Percentiles rank a stretch among this genome's conserved stretches.
These are phyloP conservation scores for Casaregolazyma suthepensis DNA, from an alignment of 1,139 yeast genomes.

Conservation along the genomic window DNA sequence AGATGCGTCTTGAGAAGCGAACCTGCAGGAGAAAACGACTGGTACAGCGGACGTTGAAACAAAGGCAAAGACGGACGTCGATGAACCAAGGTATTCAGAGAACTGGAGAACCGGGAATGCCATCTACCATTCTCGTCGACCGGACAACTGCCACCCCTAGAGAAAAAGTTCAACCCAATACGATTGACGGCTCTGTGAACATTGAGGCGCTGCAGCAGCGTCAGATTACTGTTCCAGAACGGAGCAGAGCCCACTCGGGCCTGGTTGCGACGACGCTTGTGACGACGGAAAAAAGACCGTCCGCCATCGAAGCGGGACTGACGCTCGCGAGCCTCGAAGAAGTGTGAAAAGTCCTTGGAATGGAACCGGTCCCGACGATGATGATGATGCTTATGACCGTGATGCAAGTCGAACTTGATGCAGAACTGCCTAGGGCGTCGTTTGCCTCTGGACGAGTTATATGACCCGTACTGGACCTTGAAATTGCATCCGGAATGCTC, in stretches of 20 bases:
- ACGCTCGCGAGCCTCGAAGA: background rate
- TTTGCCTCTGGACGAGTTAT: background rate
- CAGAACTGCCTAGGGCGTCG: background rate
- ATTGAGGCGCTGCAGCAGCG: background rate
- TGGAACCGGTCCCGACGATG: background rate
- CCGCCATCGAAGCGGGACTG: background rate
- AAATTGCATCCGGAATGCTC: background rate
- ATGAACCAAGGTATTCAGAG: background rate
- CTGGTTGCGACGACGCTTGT: background rate
- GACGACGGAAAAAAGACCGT: background rate
- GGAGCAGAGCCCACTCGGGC: background rate
- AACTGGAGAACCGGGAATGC: background rate
- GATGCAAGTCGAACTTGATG: background rate
- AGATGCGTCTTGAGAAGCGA: background rate
- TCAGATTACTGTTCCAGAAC: constrained; percentile 7
- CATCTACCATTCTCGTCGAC: background rate
- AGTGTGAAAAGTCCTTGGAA: background rate
- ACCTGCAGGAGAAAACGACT: background rate
- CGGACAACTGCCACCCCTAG: background rate
- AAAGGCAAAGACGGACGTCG: background rate
- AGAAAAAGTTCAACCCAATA: constrained; percentile 4
- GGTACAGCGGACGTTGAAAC: background rate
- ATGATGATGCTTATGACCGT: background rate
- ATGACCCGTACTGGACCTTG: background rate
- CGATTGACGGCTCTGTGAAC: constrained; percentile 1